Base-by-base conservation (phyloP, 306 rosid genomes). In the Trifolium repens region DNA sequence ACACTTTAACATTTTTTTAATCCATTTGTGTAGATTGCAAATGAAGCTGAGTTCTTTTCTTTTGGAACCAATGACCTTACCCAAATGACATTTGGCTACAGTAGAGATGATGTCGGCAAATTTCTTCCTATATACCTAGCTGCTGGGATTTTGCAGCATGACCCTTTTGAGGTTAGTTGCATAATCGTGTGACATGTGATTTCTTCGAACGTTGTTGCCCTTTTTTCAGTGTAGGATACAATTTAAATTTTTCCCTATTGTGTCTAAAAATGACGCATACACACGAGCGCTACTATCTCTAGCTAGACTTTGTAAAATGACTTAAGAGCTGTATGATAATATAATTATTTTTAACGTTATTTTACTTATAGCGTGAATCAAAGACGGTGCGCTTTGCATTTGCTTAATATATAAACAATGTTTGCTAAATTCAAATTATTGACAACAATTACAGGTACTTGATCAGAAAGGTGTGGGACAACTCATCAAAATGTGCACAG, bases 31-130 rank as follows among this genome's bases (percentile, higher is more conserved):
- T 63, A 96, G 99, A 90, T 96, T 77, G 98, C 99, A 30, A 89
- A 69, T 82, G 98, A 96, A 80, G 99, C 98, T 35, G 99, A 96
- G 34, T 96, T 96, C 90, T 96, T 94, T 84, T 94, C 99, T 65
- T 94, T 94, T 64, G 97, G 99, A 75, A 94, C 99, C 84, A 94
- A 94, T 73, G 99, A 94, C 81, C 99, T 94, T 39, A 94, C 99
- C 57, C 99, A 94, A 69, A 94, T 94, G 99, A 94, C 99, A 12
- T 94, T 94, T 78, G 99, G 97, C 22, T 94, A 94, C 69, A 94
- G 97, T 75, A 89, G 97, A 88, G 98, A 94, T 57, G 97, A 91
- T 84, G 98, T 89, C 49, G 96, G 96, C 67, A 94, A 94, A 80
- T 94, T 92, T 78, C 93, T 94, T 62, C 97, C 96, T 5, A 80